Percentiles rank a stretch among this genome's conserved stretches.
Conservation (phyloP, 2,329 filamentous ascomycete genomes). For the Dactylonectria estremocensis region DNA sequence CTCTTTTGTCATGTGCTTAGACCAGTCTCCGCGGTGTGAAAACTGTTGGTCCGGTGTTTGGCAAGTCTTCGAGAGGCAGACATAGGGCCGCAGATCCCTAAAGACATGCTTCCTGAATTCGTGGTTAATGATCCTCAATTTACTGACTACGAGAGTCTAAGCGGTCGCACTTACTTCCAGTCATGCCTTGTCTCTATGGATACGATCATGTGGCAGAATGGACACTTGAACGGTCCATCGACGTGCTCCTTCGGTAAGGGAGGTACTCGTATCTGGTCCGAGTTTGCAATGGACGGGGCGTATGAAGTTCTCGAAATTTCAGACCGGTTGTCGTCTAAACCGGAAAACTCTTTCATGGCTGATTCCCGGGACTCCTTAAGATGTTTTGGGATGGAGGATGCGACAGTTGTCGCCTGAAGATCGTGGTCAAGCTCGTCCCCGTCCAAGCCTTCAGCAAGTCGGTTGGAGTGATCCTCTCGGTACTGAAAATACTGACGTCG, state of each 20-base stretch:
- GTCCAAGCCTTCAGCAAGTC: conserved; percentile 16
- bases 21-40: background rate
- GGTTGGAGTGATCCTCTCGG: conserved; percentile 9
- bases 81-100: conserved; percentile 19
- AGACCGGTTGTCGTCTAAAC: background rate
- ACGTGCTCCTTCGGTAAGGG: conserved; percentile 4
- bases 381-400: conserved; percentile 10
- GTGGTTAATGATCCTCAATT: background rate
- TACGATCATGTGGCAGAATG: conserved; percentile 15
- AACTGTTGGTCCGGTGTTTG: background rate
- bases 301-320: conserved; percentile 7
- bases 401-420: background rate
- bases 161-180: conserved; percentile 7
- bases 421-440: background rate
- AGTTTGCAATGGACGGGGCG: background rate
- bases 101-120: conserved; percentile 12
- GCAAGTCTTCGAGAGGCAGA: conserved; percentile 7
- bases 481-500: conserved; percentile 27
- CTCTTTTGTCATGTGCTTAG: background rate
- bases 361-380: conserved; percentile 1
- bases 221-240: conserved; percentile 17
- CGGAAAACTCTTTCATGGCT: background rate
- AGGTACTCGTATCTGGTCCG: conserved; percentile 8
- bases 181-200: background rate
- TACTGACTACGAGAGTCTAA: too few relatives aligned